Base-by-base conservation (phyloP, 2,329 filamentous ascomycete genomes). In the Neopestalotiopsis clavispora region DNA sequence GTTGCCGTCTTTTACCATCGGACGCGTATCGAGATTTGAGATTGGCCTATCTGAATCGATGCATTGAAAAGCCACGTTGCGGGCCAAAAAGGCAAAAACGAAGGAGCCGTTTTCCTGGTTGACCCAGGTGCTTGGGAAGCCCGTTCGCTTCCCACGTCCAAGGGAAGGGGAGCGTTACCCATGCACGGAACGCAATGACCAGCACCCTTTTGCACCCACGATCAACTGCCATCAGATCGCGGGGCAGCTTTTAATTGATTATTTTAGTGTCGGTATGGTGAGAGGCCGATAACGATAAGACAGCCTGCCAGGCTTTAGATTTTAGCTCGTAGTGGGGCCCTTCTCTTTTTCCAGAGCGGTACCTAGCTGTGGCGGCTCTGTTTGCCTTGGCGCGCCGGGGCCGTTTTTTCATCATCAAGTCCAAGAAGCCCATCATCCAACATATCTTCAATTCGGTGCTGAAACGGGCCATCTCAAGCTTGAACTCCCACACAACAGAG, bases 201-300 rank as follows among this genome's bases (percentile, higher is more conserved):
- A 62, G n/a, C 59, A 42, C 23, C 23, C 23, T 28, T 28, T 28
- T 28, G 23, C 23, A 28, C 14, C 59, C 59, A 34, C 23, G 17
- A 59, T 28, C 57, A 10, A 38, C 60, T 40, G 12, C 60, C 60
- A 63, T 40, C 38, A 65, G 38, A 65, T 65, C 62, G 62, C 62
- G 42, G 62, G 38, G 62, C 62, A 23, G 62, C 30, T 38, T 34
- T 12, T n/a, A 9, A 28, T 28, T 28, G 23, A 28, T 28, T 28
- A 28, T 28, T 28, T 17, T 20, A 45, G 13, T 20, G 28, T 67
- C 6, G 34, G 34, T 10, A 38, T 38, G 34, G 34, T 38, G 10
- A 38, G 34, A 20, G 58, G 17, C 52, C 42, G 68, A 66, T 66
- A 66, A 66, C 60, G 68, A 69, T 69, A 69, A 67, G 68, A 30